Base-by-base conservation (phyloP, 2,329 filamentous ascomycete genomes). In the Monosporascus sp. region DNA sequence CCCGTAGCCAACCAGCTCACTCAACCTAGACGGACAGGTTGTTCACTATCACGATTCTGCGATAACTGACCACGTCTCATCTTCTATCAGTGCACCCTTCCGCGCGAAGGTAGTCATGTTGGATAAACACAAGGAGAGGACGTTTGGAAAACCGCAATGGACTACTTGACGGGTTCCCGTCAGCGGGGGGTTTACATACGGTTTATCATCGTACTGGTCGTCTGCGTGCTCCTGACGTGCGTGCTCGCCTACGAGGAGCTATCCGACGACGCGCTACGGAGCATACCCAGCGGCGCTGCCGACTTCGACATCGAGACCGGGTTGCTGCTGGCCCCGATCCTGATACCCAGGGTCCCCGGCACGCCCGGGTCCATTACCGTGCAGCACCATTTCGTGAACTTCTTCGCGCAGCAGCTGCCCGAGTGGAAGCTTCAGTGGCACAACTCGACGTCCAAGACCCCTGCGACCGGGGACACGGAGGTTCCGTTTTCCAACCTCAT, bases 401-500 rank as follows among this genome's bases (percentile, higher is more conserved):
- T 94, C 79, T 96, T 97, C 73, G 72, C 72, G 48, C 76, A 75
- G 6, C 75, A 84, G 18, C 81, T 97, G 22, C 91, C 93, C 1
- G 74, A 81, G 37, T 99, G 94, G 94, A 80, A 75, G 5, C 69
- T 96, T 44, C 79, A 85, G 47, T 89, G 90, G 73, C 93, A 99
- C 66, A 97, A 97, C 71, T 91, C 89, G n/a, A 93, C 90, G 0
- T 82, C 85, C 27, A 88, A 79, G 58, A 97, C 93, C 0, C 93
- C 93, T 0, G 82, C 82, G 0, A 89, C 88, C 0, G 84, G 85
- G 6, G 77, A 84, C 53, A 77, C 78, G 51, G 78, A 89, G 6
- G 76, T 97, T 0, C 90, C 90, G 0, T 97, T 99, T 68, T 76
- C 82, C 51, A 99, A 97, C 67, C 77, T 97, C 52, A 88, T 97